Evolutionary conservation across 2,329 filamentous ascomycete genomes (phyloP), one percentile per base, ranked within the genome.

Genomic region (Apiospora arundinis): DNA sequence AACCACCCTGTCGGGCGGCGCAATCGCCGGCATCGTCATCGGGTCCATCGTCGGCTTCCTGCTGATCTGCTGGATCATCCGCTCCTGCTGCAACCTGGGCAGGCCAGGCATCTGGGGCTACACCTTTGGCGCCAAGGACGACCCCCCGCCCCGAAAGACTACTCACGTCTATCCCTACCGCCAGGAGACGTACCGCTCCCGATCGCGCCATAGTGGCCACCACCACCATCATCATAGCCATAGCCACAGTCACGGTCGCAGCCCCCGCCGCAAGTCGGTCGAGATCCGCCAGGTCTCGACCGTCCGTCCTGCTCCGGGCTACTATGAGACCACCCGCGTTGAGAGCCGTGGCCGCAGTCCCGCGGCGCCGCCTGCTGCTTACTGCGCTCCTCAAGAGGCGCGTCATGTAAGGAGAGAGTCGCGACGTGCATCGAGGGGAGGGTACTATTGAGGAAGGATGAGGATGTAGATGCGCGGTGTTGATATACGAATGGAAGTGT

Each of bases 21-120:
- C 84, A 66, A 87, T 88, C 68, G 85, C 85, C 0, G 86, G 85
- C 65, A 87, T 87, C 72, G 84, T 87, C 66, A 83, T 87, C 73
- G 85, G 85, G 25, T 84, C 84, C 32, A 80, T 87, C 69, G 81
- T 76, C 65, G 85, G 85, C n/a, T 74, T 85, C 52, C 77, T 87
- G 16, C 78, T 87, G 0, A 71, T 88, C 4, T 72, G 83, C 46
- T 87, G 86, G 86, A 77, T 88, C 72, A 70, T 87, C 73, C 81
- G 82, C 7, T 85, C 84, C 2, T 86, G 84, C 76, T 74, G 78
- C 68, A 84, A 85, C 74, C 74, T 84, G 48, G 82, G 82, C 11
- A 63, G 71, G 18, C 75, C 77, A 0, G 71, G 68, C 1, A n/a
- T 32, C 18, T 80, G 78, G 78, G 78, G 78, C 40, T 49, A 63